phyloP scores from a whole-genome alignment of 352 stramenopile genomes.

The Globisporangium carolinianum region DNA sequence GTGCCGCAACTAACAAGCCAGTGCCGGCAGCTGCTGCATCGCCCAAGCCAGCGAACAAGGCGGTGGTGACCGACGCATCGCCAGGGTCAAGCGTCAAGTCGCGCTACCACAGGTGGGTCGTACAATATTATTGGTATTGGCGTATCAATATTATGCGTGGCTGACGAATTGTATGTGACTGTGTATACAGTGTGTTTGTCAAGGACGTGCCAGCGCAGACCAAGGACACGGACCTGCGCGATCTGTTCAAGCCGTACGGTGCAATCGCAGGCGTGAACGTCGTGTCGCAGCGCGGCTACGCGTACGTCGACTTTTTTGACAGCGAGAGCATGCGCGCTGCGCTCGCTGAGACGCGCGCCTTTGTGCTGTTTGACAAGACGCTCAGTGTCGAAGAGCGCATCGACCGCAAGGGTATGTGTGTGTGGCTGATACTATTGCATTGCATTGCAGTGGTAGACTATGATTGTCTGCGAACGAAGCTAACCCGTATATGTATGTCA shows the following conservation, averaged over 20 bases:
- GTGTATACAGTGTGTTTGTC: slow-evolving; percentile 59
- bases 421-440: background rate
- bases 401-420: slow-evolving; percentile 58
- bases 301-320: slow-evolving; percentile 83
- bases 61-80: slow-evolving; percentile 13
- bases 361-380: slow-evolving; percentile 72
- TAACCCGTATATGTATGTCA: background rate
- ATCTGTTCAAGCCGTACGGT: slow-evolving; percentile 77
- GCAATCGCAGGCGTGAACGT: slow-evolving; percentile 68
- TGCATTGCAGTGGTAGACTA: background rate
- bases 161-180: background rate
- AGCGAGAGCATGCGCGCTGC: slow-evolving; percentile 70
- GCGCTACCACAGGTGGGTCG: slow-evolving; percentile 30
- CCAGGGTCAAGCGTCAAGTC: slow-evolving; percentile 12
- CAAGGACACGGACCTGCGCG: slow-evolving; percentile 66
- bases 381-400: slow-evolving; percentile 66
- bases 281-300: slow-evolving; percentile 45
- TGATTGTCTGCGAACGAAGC: slow-evolving; percentile 8
- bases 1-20: slow-evolving; percentile 21
- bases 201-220: slow-evolving; percentile 65
- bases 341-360: slow-evolving; percentile 53
- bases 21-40: slow-evolving; percentile 9
- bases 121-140: background rate
- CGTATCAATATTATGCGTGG: background rate
- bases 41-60: slow-evolving; percentile 9